These are phyloP conservation scores for Aspergillus proliferans DNA, from an alignment of 2,329 filamentous ascomycete genomes.

Conservation along the genomic window DNA sequence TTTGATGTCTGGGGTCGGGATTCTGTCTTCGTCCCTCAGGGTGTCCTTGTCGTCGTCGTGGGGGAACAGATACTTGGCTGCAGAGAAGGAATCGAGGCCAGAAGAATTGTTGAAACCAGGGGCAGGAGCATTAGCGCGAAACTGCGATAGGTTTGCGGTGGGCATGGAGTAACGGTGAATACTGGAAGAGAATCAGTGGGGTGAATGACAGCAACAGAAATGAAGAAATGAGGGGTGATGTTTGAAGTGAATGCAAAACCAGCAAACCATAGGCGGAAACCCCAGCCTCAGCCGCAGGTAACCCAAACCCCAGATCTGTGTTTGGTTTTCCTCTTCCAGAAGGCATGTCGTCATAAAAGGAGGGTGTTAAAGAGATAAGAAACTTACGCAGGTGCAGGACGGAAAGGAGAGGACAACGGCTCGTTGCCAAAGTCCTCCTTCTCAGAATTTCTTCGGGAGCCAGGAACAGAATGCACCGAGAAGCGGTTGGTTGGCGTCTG, in stretches of 20 bases:
- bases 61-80: conserved; percentile 78
- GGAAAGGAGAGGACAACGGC: conserved; percentile 51
- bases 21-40: conserved; percentile 42
- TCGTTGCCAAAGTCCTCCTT: conserved; percentile 74
- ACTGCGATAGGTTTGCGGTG: conserved; percentile 47
- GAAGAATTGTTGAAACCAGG: conserved; percentile 20
- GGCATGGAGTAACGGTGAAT: conserved; percentile 93
- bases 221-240: neutral
- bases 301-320: no score
- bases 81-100: conserved; percentile 77
- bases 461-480: conserved; percentile 78
- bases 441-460: conserved; percentile 81
- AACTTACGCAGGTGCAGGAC: conserved; percentile 74
- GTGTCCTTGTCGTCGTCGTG: conserved; percentile 62
- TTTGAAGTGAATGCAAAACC: neutral
- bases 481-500: conserved; percentile 55
- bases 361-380: neutral
- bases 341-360: neutral
- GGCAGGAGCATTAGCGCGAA: conserved; percentile 23
- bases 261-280: no score
- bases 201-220: conserved; percentile 2
- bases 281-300: no score
- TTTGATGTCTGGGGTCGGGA: conserved; percentile 60
- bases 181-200: conserved; percentile 40
- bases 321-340: no score